Conservation (phyloP, 176 grass and related monocot genomes). For the Avena insularis region DNA sequence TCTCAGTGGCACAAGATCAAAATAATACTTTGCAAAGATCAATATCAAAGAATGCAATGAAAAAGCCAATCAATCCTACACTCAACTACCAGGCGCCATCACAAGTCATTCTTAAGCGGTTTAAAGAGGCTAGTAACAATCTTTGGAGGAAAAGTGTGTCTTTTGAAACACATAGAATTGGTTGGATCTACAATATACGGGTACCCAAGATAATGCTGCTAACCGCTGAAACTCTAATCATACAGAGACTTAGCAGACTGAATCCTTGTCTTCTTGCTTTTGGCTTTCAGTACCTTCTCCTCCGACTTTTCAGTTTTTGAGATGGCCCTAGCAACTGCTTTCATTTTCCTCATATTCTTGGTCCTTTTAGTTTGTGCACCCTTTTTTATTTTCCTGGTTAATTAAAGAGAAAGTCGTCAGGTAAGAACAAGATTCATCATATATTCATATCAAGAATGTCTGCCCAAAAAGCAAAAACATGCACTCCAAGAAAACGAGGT, state of each 20-base stretch:
- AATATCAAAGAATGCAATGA: background rate
- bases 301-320: conserved; percentile 64
- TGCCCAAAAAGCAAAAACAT: background rate
- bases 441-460: background rate
- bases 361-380: conserved; percentile 57
- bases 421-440: background rate
- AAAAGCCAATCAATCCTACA: background rate
- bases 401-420: conserved; percentile 27
- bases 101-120: background rate
- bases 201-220: conserved; percentile 25
- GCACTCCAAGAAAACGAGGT: background rate
- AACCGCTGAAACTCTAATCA: conserved; percentile 48
- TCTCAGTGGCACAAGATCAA: background rate
- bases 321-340: conserved; percentile 65
- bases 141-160: background rate
- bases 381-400: conserved; percentile 90
- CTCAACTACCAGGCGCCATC: background rate
- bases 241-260: conserved; percentile 88
- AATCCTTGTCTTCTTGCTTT: conserved; percentile 74
- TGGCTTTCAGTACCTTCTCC: conserved; percentile 73
- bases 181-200: conserved; percentile 33
- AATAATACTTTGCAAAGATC: background rate
- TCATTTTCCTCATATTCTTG: conserved; percentile 74
- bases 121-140: background rate
- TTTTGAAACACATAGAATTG: background rate